A percentile compares a stretch with the other conserved stretches of the same genome.
Evolutionary conservation across 768 basidiomycete genomes (phyloP).

Genomic region (Chalciporus piperatus): DNA sequence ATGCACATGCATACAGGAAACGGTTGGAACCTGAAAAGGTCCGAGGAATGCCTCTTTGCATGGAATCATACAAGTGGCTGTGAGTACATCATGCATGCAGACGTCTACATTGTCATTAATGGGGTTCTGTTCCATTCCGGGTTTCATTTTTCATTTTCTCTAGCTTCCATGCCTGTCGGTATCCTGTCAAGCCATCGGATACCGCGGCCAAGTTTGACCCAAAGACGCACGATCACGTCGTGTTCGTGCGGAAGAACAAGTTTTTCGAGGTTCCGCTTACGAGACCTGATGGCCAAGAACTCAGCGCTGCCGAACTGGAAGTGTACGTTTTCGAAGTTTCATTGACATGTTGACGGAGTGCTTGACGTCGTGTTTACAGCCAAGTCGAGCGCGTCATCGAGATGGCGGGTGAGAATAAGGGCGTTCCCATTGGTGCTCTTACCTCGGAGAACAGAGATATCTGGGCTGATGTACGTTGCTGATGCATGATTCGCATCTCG

Average conservation of each 20-base stretch:
- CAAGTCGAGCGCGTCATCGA: constrained; percentile 71
- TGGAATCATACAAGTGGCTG: constrained; percentile 95
- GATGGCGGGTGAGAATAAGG: constrained; percentile 48
- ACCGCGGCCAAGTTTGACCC: constrained; percentile 80
- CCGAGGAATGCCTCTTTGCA: constrained; percentile 74
- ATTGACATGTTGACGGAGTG: background rate
- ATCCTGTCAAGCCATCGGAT: constrained; percentile 81
- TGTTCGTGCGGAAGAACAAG: constrained; percentile 87
- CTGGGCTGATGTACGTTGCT: constrained; percentile 82
- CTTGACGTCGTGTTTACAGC: constrained; percentile 26
- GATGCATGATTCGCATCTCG: background rate
- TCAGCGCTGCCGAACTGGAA: constrained; percentile 83
- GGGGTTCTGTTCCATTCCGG: background rate
- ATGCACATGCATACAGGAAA: constrained; percentile 40
- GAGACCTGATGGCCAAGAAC: constrained; percentile 59
- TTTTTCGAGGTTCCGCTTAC: constrained; percentile 82
- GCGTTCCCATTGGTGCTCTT: constrained; percentile 69
- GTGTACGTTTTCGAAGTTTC: constrained; percentile 36
- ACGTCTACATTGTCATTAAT: constrained; percentile 1
- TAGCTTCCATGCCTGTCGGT: constrained; percentile 90
- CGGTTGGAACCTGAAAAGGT: constrained; percentile 87
- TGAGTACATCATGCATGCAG: constrained; percentile 31
- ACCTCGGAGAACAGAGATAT: constrained; percentile 87
- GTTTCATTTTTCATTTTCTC: background rate
- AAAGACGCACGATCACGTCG: constrained; percentile 75